phyloP scores from a whole-genome alignment of 257 asterid species.

The Ballota nigra region DNA sequence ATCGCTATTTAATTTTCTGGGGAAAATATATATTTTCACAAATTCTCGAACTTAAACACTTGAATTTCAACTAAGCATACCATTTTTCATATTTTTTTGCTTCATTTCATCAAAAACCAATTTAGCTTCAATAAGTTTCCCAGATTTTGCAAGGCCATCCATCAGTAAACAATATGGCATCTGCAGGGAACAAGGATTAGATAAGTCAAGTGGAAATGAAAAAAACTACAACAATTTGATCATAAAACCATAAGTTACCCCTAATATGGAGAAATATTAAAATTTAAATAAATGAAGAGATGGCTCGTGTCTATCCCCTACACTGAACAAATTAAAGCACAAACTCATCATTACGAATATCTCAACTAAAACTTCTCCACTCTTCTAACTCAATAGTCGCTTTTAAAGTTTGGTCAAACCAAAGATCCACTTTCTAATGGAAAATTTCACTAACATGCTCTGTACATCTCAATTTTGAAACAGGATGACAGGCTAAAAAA shows the following conservation, averaged over 20 bases:
- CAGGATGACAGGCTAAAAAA: not conserved
- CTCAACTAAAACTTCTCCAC: too few relatives aligned
- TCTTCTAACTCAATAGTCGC: too few relatives aligned
- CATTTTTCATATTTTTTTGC: constrained; percentile 67
- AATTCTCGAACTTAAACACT: not conserved
- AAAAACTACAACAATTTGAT: constrained; percentile 14
- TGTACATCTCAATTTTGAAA: not conserved
- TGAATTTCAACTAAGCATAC: constrained; percentile 36
- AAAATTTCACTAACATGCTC: not conserved
- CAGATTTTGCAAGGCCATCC: constrained; percentile 93
- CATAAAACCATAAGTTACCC: not conserved
- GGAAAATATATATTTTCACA: not conserved
- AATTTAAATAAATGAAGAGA: too few relatives aligned
- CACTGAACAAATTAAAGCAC: not conserved
- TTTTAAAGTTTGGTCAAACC: not conserved
- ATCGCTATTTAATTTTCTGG: too few relatives aligned
- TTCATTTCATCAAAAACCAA: constrained; percentile 79
- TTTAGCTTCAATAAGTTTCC: constrained; percentile 75
- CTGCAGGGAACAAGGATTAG: constrained; percentile 44
- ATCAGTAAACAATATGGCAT: constrained; percentile 90
- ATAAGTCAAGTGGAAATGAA: constrained; percentile 13
- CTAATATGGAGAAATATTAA: not conserved
- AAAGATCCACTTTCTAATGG: not conserved
- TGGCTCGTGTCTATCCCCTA: not conserved
- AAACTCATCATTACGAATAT: not conserved